Conservation (phyloP, 352 stramenopile species). For the Plasmopara muralis region DNA sequence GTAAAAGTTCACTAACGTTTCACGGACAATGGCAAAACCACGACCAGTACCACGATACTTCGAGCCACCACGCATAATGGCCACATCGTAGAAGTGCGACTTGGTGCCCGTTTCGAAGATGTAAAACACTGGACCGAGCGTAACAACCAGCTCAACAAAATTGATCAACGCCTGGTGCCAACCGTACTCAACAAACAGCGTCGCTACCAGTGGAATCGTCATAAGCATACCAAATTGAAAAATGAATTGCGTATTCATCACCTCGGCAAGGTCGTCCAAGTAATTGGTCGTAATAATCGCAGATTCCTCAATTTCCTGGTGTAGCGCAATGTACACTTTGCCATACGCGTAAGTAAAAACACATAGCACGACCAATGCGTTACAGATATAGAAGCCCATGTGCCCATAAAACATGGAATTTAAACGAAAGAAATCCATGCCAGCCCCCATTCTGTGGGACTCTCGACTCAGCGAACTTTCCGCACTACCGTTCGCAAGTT, state of each 20-base stretch:
- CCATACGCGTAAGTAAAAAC: constrained; percentile 78
- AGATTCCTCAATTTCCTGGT: constrained; percentile 59
- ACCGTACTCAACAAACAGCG: constrained; percentile 75
- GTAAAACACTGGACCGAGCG: constrained; percentile 80
- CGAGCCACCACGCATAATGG: constrained; percentile 80
- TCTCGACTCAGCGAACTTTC: constrained; percentile 80
- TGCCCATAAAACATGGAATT: constrained; percentile 88
- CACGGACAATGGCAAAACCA: constrained; percentile 79
- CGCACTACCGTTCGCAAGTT: constrained; percentile 73
- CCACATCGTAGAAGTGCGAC: constrained; percentile 79
- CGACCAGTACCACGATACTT: constrained; percentile 82
- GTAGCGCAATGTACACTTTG: constrained; percentile 83
- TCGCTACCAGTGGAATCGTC: constrained; percentile 80
- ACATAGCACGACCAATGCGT: constrained; percentile 71
- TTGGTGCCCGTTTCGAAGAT: constrained; percentile 85
- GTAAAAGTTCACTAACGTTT: constrained; percentile 83
- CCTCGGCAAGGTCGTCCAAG: constrained; percentile 64
- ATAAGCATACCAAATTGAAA: constrained; percentile 88
- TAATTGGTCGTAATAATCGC: constrained; percentile 72
- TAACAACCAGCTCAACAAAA: constrained; percentile 77
- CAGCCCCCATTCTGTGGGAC: constrained; percentile 68
- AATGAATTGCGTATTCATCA: constrained; percentile 84
- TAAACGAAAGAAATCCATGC: constrained; percentile 86
- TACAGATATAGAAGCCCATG: constrained; percentile 87
- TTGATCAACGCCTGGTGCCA: constrained; percentile 77